A percentile compares a stretch with the other conserved stretches of the same genome.
These are phyloP conservation scores for Plicaturopsis crispa DNA, from an alignment of 768 basidiomycete genomes.

Conservation along the genomic window DNA sequence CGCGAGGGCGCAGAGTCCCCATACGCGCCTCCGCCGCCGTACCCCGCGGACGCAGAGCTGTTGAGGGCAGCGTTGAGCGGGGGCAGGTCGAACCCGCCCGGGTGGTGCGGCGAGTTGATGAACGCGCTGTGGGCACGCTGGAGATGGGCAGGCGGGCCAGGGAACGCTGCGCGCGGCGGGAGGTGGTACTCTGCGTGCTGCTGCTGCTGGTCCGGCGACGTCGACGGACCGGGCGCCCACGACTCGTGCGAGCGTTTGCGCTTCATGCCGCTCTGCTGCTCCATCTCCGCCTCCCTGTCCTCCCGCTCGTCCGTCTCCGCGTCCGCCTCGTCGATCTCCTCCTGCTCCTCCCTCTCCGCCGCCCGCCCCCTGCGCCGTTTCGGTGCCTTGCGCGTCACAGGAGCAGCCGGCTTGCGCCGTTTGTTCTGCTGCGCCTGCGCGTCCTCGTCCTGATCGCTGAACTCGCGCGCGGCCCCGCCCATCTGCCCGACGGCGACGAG, in stretches of 20 bases:
- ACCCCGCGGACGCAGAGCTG: slow-evolving; percentile 25
- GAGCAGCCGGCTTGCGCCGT: slow-evolving; percentile 27
- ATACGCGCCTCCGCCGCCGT: slow-evolving; percentile 21
- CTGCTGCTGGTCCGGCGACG: slow-evolving; percentile 6
- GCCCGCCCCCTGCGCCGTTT: slow-evolving; percentile 55
- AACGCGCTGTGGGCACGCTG: slow-evolving; percentile 26
- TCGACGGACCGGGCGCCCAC: slow-evolving; percentile 19
- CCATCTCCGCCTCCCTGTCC: slow-evolving; percentile 20
- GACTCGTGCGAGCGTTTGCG: slow-evolving; percentile 27
- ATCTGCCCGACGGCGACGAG: slow-evolving; percentile 68
- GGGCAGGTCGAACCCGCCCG: slow-evolving; percentile 55
- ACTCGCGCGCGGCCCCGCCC: slow-evolving; percentile 18
- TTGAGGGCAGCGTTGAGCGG: slow-evolving; percentile 38
- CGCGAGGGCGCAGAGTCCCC: too few species aligned
- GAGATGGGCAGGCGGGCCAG: slow-evolving; percentile 24
- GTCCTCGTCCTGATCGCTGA: slow-evolving; percentile 33
- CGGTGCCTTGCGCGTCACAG: too few species aligned
- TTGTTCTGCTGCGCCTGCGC: slow-evolving; percentile 32
- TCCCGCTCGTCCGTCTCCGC: slow-evolving; percentile 41
- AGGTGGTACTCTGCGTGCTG: slow-evolving; percentile 21
- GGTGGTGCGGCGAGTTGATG: slow-evolving; percentile 23
- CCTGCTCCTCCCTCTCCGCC: slow-evolving; percentile 28
- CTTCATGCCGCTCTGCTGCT: slow-evolving; percentile 27
- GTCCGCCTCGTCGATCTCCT: slow-evolving; percentile 36
- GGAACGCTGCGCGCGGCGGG: slow-evolving; percentile 12